Base-by-base conservation (phyloP, 768 basidiomycete species). In the Leccinum uliginosum region DNA sequence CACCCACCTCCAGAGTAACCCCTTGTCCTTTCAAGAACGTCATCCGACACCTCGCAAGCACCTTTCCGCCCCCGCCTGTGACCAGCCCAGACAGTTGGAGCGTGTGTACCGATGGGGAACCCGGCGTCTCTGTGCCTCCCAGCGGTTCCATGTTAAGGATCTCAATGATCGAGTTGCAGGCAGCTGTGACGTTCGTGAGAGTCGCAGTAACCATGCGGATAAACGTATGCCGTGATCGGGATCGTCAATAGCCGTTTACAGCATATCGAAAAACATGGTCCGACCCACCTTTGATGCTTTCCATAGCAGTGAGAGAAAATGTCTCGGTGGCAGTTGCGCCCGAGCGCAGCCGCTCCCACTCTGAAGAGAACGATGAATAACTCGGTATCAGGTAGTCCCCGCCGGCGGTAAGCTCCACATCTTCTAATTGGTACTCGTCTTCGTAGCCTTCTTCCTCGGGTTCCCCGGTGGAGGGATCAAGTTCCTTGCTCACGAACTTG, bases 361-460 rank as follows among this genome's bases (percentile, higher is more conserved):
- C 97, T 51, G 89, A 81, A 54, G 85, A 81, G 74, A 98, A 98
- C 23, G 91, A 90, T 11, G 84, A 85, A 66, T 98, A 98, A 63
- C 83, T 94, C n/a, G 97, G 96, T 40, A 95, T 77, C 67, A 99
- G 91, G 72, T 96, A 99, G 76, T 98, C 96, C 2, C 88, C 87
- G 29, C 88, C 90, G 11, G 92, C 95, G 57, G 88, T 86, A 53
- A 99, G 78, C 70, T 98, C 97, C 55, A 97, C 83, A 59, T 98
- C 97, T 72, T 99, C 97, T 44, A 98, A 77, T 72, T 93, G 91
- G 73, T 99, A 99, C 73, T 98, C 96, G 75, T 98, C 97, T 68
- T 94, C 91, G 72, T 98, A 99, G n/a, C 97, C 97, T 53, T 97
- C 95, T 61, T 91, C 93, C 73, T 99, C 97, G 9, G 97, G 97